Base-by-base conservation (phyloP, 2,329 filamentous ascomycete genomes). In the Pochonia chlamydosporia region DNA sequence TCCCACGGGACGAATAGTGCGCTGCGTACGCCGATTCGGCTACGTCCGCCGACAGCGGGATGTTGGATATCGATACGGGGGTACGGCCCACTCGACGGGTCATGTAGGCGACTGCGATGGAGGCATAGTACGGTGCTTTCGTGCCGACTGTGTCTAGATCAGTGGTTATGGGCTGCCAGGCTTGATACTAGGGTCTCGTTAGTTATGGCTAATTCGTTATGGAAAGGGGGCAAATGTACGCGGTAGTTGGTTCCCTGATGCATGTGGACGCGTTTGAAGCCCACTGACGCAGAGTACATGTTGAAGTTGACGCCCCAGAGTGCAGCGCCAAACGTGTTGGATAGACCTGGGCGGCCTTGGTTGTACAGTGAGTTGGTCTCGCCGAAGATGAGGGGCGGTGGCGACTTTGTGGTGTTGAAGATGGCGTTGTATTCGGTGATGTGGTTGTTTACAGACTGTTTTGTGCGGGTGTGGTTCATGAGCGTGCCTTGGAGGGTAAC, bases 291-390 rank as follows among this genome's bases (percentile, higher is more conserved):
- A 45, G 71, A 72, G 57, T 75, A 78, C 5, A 84, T 67, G 52
- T 76, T 76, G 65, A 82, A 84, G 61, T 85, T 81, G 11, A 84
- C 57, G 21, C 70, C 77, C 81, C 81, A 85, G 16, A 85, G 75
- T 9, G 81, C 79, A 9, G 81, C 81, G 30, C 81, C 82, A 59
- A 85, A 85, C 1, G 78, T 71, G 64, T 85, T 81, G 33, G 78
- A 82, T 16, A 85, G 66, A 0, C 81, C 80, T 0, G 80, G 76
- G 5, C 71, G 70, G 46, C 81, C 82, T 64, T 84, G 68, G 59
- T 79, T 78, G 63, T 78, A 83, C 9, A 85, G 71, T 7, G 76
- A 81, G 62, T 85, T 85, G 43, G 73, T 72, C 64, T 85, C 79
- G 50, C 78, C 78, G 1, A 83, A 66, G 51, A 82, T 76, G 52